Base-by-base conservation (phyloP, 106 monocot genomes). In the Iris macrosiphon region DNA sequence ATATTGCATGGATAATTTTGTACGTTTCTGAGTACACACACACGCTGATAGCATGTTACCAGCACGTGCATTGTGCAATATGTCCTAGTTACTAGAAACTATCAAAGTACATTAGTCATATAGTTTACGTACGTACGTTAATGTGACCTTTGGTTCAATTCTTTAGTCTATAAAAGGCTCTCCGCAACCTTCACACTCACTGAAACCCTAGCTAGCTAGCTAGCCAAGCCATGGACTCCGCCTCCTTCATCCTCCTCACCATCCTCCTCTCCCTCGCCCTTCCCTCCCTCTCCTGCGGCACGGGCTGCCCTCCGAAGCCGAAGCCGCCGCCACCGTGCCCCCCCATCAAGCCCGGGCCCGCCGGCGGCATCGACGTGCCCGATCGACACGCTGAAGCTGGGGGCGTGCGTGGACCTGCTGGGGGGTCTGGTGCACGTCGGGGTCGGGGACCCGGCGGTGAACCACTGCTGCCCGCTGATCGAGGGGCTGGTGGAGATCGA, bases 401-500 rank as follows among this genome's bases (percentile, higher is more conserved):
- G 80, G 1, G 80, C 86, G 7, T 86, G 86, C 40, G 86, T 86
- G 48, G 86, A 86, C 45, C 28, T 86, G 50, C 57, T 86, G 9
- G 86, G 86, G 0, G 86, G 86, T 24, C 43, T 86, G 66, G 74
- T 81, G 46, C 80, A 86, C 59, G 38, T 86, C 12, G 67, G 48
- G 48, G 1, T 67, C 12, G 85, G 85, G 1, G 80, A 80, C 55
- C 76, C 76, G 7, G 79, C 64, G 52, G 80, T 33, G 51, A 81
- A 67, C 48, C 30, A 77, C 27, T 86, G 86, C 59, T 86, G 80
- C 63, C 86, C 86, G 14, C 9, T 86, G 55, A 49, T 86, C 12
- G 19, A 56, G 15, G 80, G 86, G 11, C 70, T 86, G 22, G 76
- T 77, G 12, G 80, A 86, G 56, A 20, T 74, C 6, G 86, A 86